Conservation (phyloP, 2,329 filamentous ascomycete species). For the Escovopsis weberi region DNA sequence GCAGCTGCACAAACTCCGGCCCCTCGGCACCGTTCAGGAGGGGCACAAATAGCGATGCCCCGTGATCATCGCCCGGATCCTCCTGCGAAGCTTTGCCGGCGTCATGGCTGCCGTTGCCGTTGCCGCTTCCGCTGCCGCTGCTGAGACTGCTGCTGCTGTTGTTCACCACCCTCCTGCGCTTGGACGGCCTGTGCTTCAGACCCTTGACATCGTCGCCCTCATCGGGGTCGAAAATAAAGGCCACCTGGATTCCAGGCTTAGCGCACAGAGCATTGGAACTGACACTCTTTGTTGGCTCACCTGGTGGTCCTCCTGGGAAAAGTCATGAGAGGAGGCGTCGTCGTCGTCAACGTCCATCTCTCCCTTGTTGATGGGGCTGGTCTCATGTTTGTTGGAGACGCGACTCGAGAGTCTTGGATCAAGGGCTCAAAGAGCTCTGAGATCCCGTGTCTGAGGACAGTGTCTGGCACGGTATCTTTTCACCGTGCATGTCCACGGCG, state of each 20-base stretch:
- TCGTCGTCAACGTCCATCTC: conserved; percentile 13
- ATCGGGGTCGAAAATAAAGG: conserved; percentile 46
- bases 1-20: conserved; percentile 31
- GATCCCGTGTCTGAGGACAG: background rate
- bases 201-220: conserved; percentile 18
- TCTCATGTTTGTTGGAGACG: background rate
- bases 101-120: too few relatives aligned
- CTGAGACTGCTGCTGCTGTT: too few relatives aligned
- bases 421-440: background rate
- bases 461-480: background rate
- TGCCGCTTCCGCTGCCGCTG: too few relatives aligned
- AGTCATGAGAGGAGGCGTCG: conserved; percentile 6
- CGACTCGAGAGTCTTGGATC: background rate
- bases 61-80: conserved; percentile 4
- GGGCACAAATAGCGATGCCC: conserved; percentile 28
- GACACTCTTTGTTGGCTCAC: conserved; percentile 12
- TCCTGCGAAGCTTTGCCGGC: conserved; percentile 15
- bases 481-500: too few relatives aligned
- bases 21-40: conserved; percentile 42
- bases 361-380: background rate
- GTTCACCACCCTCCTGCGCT: conserved; percentile 39
- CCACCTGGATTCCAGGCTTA: conserved; percentile 29
- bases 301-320: conserved; percentile 31
- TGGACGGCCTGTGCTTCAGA: conserved; percentile 28
- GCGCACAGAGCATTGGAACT: background rate